These are phyloP conservation scores for Letharia columbiana DNA, from an alignment of 495 filamentous ascomycete species.

Conservation along the genomic window DNA sequence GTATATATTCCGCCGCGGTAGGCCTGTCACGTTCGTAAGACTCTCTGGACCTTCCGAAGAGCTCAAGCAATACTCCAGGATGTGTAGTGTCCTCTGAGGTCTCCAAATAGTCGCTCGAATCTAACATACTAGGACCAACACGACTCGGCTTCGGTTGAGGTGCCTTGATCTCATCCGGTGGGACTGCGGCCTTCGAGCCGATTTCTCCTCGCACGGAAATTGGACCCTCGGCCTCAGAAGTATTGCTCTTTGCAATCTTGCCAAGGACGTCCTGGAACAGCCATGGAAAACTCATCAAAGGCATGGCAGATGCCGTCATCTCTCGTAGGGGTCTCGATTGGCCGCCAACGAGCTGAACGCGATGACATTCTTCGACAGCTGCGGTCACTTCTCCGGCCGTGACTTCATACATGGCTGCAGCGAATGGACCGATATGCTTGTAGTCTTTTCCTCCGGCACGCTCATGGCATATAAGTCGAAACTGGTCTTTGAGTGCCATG, in stretches of 20 bases:
- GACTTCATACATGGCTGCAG: constrained; percentile 78
- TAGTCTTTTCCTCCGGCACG: constrained; percentile 55
- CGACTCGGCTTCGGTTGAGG: background rate
- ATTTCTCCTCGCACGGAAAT: background rate
- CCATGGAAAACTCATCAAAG: constrained; percentile 93
- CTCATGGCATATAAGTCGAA: constrained; percentile 53
- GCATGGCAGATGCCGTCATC: constrained; percentile 46
- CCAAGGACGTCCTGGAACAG: constrained; percentile 68
- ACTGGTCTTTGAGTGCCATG: constrained; percentile 52
- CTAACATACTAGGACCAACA: constrained; percentile 2
- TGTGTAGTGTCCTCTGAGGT: constrained; percentile 32
- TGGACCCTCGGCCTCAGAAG: background rate
- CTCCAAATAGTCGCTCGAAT: constrained; percentile 24
- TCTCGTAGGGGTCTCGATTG: constrained; percentile 30
- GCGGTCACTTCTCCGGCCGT: constrained; percentile 60
- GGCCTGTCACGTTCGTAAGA: background rate
- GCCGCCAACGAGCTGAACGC: constrained; percentile 30
- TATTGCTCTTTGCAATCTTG: constrained; percentile 48
- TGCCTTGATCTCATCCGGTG: background rate
- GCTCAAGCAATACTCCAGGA: constrained; percentile 33
- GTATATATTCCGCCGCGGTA: background rate
- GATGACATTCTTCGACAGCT: constrained; percentile 41
- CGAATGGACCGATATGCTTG: constrained; percentile 54
- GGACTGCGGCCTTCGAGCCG: background rate
- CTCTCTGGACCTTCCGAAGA: constrained; percentile 24